phyloP scores from a whole-genome alignment of 371 early-diverging fungal genomes.

The Saksenaea oblongispora region DNA sequence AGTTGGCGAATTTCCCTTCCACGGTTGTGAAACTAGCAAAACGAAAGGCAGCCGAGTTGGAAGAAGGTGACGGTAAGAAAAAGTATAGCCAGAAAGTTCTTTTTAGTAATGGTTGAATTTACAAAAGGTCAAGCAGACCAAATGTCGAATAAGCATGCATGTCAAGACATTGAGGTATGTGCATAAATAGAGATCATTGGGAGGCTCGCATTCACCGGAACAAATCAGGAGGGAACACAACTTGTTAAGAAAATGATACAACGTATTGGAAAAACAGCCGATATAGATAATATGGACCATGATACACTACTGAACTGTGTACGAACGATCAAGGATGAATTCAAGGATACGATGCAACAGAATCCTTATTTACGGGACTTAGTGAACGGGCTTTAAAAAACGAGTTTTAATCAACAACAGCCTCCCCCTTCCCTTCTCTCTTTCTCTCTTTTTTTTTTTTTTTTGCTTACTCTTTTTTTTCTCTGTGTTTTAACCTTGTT shows the following conservation, averaged over 20 bases:
- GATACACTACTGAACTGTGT: constrained; percentile 31
- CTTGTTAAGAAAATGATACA: constrained; percentile 26
- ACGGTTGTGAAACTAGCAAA: constrained; percentile 83
- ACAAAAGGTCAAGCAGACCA: constrained; percentile 6
- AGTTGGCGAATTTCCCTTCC: constrained; percentile 92
- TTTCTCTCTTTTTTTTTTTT: neutral
- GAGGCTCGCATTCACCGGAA: neutral
- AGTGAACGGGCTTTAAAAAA: constrained; percentile 1
- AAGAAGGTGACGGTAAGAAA: constrained; percentile 51
- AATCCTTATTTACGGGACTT: constrained; percentile 48
- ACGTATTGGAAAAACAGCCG: constrained; percentile 44
- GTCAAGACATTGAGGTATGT: constrained; percentile 41
- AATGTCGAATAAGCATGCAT: constrained; percentile 17
- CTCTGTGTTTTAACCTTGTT: neutral
- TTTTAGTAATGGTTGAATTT: neutral
- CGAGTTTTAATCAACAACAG: neutral
- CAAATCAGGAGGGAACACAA: constrained; percentile 14
- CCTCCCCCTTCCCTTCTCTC: constrained; percentile 1
- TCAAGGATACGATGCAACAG: constrained; percentile 35
- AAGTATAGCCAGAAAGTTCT: constrained; percentile 14
- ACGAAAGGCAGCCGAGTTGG: constrained; percentile 86
- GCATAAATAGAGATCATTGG: neutral
- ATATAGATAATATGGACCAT: constrained; percentile 26
- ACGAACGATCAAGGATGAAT: constrained; percentile 38
- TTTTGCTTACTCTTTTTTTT: neutral